Conservation (phyloP, 768 basidiomycete genomes). For the Lenzites betulinus region DNA sequence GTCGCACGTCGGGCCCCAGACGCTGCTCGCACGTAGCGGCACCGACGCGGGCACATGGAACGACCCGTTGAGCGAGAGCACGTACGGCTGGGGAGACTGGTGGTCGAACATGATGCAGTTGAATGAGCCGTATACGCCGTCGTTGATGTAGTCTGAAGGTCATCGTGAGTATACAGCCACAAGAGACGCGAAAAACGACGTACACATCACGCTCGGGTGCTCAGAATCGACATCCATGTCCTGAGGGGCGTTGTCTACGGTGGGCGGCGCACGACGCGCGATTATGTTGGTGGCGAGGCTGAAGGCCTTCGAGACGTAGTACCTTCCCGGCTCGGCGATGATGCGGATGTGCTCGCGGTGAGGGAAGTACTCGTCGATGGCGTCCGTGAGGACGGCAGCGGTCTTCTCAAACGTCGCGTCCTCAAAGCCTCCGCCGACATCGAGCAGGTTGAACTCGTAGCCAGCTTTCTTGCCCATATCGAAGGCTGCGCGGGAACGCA, state of each 20-base stretch:
- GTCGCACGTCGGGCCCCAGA: slow-evolving; percentile 99
- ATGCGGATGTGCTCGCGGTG: slow-evolving; percentile 67
- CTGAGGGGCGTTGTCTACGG: slow-evolving; percentile 31
- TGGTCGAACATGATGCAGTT: slow-evolving; percentile 99
- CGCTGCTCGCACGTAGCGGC: slow-evolving; percentile 57
- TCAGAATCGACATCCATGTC: slow-evolving; percentile 34
- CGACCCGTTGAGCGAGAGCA: slow-evolving; percentile 68
- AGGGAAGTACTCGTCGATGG: slow-evolving; percentile 82
- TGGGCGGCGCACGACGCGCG: slow-evolving; percentile 71
- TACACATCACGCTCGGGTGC: slow-evolving; percentile 85
- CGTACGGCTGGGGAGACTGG: slow-evolving; percentile 72
- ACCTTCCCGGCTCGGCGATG: slow-evolving; percentile 95
- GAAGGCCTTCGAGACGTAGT: slow-evolving; percentile 91
- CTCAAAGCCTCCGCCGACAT: slow-evolving; percentile 97
- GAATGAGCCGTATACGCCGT: slow-evolving; percentile 97
- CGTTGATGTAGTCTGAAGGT: slow-evolving; percentile 92
- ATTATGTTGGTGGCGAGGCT: slow-evolving; percentile 92
- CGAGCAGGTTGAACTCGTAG: slow-evolving; percentile 80
- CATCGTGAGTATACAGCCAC: background rate
- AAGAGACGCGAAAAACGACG: slow-evolving; percentile 37
- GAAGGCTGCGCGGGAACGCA: slow-evolving; percentile 80
- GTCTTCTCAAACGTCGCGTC: slow-evolving; percentile 82
- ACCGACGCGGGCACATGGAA: slow-evolving; percentile 55
- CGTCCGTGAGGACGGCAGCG: slow-evolving; percentile 65
- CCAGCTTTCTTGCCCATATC: slow-evolving; percentile 84